Evolutionary conservation across 345 rosid genomes (phyloP), one percentile per base, ranked within the genome.

Genomic region (Luvunga scandens): DNA sequence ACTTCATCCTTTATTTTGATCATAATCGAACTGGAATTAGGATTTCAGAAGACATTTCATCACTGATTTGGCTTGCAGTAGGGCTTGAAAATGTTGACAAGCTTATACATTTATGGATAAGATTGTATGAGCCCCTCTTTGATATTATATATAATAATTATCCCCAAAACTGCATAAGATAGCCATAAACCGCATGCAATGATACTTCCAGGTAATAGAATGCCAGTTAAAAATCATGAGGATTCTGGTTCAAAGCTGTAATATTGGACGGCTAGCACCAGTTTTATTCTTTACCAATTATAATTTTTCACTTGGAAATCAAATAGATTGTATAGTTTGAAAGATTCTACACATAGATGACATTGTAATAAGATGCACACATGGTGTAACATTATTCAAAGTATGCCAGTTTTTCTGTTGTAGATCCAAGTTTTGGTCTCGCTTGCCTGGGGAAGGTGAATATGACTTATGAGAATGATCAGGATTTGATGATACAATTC

Each of bases 391-490:
- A 57, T 53, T 59, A 13, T 71, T 16, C 21, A 27, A 73, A 57
- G 45, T 42, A 21, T 62, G 19, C 7, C 59, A 7, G 67, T 67
- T 70, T 73, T 48, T 50, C 57, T 70, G 33, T 66, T 68, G 18
- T 88, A 93, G 98, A 95, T 77, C 94, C 98, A 57, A 83, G 92
- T 56, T 88, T 89, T 84, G 97, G 99, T 39, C 89, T 95, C 70
- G 82, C 88, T 19, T 92, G 90, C 80, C 83, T 93, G 86, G 97
- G 96, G 57, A 95, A 91, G 81, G 85, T 93, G 75, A 92, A 91
- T 79, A 50, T 83, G 30, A 85, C 89, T 22, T 91, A 82, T 77
- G 98, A 92, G 83, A 88, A 83, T 57, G 97, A 93, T 85, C 88
- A 53, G 80, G 96, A 95, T 48, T 86, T 95, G 88, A 91, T 93